phyloP scores from a whole-genome alignment of 2,329 filamentous ascomycete genomes.

The Dactylellina haptotyla region DNA sequence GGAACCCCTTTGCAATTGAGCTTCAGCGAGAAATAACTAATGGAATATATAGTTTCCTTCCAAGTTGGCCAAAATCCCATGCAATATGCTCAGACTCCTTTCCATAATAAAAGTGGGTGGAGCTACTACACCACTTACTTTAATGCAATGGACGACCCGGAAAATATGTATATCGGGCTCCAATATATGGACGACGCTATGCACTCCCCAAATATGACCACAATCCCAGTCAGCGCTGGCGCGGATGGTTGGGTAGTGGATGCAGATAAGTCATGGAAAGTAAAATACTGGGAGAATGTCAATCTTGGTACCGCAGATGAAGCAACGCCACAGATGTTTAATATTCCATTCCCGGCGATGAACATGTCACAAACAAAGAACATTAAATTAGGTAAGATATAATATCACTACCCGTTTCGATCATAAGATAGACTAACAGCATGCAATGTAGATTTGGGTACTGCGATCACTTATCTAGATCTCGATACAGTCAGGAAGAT shows the following conservation, averaged over 20 bases:
- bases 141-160: slow-evolving; percentile 13
- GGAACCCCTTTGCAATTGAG: too few relatives aligned
- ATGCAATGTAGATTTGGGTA: slow-evolving; percentile 20
- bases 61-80: neutral
- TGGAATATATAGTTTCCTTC: neutral
- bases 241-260: slow-evolving; percentile 15
- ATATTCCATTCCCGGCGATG: slow-evolving; percentile 12
- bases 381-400: slow-evolving; percentile 30
- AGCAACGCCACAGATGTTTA: neutral
- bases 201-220: neutral
- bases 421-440: too few relatives aligned
- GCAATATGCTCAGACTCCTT: slow-evolving; percentile 23
- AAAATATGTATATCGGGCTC: slow-evolving; percentile 30
- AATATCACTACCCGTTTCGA: neutral
- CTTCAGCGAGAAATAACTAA: too few relatives aligned
- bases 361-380: slow-evolving; percentile 19
- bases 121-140: slow-evolving; percentile 46
- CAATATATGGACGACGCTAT: slow-evolving; percentile 10
- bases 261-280: slow-evolving; percentile 30
- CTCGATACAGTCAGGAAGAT: slow-evolving; percentile 20
- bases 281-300: slow-evolving; percentile 18
- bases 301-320: neutral
- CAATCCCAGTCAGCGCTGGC: neutral
- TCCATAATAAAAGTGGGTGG: slow-evolving; percentile 9
- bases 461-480: slow-evolving; percentile 29